A percentile compares a stretch with the other conserved stretches of the same genome.
Conservation (phyloP, 2,329 filamentous ascomycete genomes). For the Paraphoma sp. region DNA sequence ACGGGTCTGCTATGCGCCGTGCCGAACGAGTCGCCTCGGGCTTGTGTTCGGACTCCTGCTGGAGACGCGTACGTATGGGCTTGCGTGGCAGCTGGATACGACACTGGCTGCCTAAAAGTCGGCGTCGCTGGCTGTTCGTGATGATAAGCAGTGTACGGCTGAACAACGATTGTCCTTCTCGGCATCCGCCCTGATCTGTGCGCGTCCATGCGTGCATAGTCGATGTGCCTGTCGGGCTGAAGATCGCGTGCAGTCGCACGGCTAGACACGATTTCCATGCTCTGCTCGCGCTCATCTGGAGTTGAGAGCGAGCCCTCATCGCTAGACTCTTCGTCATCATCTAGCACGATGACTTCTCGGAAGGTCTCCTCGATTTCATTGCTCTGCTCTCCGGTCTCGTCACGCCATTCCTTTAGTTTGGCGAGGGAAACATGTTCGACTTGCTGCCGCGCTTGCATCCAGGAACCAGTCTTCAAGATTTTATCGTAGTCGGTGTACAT, state of each 20-base stretch:
- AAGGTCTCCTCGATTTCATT: constrained; percentile 67
- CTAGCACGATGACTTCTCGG: constrained; percentile 68
- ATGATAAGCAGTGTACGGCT: constrained; percentile 16
- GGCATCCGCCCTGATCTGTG: constrained; percentile 23
- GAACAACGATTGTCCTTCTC: constrained; percentile 33
- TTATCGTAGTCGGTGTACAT: constrained; percentile 68
- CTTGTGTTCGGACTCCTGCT: constrained; percentile 3
- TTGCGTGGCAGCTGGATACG: constrained; percentile 11
- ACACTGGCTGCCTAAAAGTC: constrained; percentile 8
- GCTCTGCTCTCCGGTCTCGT: constrained; percentile 59
- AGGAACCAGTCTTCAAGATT: constrained; percentile 60
- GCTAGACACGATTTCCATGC: constrained; percentile 42
- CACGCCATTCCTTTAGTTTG: constrained; percentile 68
- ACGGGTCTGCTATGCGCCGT: constrained; percentile 13
- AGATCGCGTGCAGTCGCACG: constrained; percentile 42
- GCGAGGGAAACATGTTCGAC: constrained; percentile 63
- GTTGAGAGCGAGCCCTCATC: constrained; percentile 44
- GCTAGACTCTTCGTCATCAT: constrained; percentile 62
- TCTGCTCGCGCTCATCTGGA: constrained; percentile 35
- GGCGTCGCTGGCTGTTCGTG: constrained; percentile 10
- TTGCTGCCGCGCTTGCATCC: constrained; percentile 60
- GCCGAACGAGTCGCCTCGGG: constrained; percentile 11
- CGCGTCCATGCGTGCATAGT: constrained; percentile 17
- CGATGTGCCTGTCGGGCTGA: constrained; percentile 28
- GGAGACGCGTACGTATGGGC: constrained; percentile 4